Evolutionary conservation across 495 filamentous ascomycete species (phyloP), one percentile per base, ranked within the genome.

Genomic region (Podospora didyma): DNA sequence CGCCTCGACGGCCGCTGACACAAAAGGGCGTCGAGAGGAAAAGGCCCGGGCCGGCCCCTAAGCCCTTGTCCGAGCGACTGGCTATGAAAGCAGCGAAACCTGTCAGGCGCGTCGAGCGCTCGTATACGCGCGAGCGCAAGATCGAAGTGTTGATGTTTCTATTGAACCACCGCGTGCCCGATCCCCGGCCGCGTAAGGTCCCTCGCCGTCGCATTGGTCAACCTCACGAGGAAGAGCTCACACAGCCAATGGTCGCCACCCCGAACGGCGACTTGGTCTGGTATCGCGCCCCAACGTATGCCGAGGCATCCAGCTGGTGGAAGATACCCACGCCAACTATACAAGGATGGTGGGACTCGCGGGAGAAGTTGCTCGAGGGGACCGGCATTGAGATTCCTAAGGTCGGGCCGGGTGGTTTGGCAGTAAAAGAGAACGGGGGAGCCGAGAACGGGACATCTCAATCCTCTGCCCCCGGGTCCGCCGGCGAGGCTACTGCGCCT

Each of bases 81-180:
- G 51, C 47, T 14, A 51, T 28, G 35, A 64, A 54, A 21, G 39
- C 49, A n/a, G 42, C 54, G 11, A 69, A 67, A 54, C 59, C 58
- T 24, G 37, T 58, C 10, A 54, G 28, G n/a, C 59, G 66, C 48
- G 41, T 58, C 20, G 64, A 69, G 34, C 58, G 62, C 22, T 54
- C 51, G 2, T 66, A 66, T 26, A 52, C 64, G 17, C 42, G 56
- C 11, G 61, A 66, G 42, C 62, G 63, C 24, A 68, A 68, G 54
- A 62, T 68, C 26, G 65, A 68, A 47, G 65, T 70, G 20, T 21
- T 70, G 23, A 24, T 62, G 41, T 70, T 61, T 35, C 52, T 68
- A 0, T 44, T 68, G 7, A 62, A 66, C 45, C 65, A 70, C 46
- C 56, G 57, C 7, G 51, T 70, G 19, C 46, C 52, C n/a, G 65